phyloP scores from a whole-genome alignment of 2,329 filamentous ascomycete genomes.

The Colletotrichum lentis region DNA sequence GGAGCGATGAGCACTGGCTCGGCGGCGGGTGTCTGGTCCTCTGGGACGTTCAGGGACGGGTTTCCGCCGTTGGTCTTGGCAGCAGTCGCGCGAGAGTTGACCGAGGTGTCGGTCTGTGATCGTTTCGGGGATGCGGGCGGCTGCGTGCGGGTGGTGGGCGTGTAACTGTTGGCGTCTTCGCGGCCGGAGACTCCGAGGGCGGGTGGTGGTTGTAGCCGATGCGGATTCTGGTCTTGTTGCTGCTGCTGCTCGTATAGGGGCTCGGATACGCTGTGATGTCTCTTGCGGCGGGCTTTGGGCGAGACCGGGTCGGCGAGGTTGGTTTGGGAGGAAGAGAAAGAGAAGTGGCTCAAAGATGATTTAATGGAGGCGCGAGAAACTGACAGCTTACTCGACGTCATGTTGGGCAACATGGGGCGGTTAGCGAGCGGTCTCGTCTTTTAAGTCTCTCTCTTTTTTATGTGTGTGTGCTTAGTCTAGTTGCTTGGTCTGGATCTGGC shows the following conservation, averaged over 20 bases:
- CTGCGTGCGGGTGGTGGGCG: constrained; percentile 17
- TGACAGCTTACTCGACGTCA: constrained; percentile 57
- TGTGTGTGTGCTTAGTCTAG: constrained; percentile 13
- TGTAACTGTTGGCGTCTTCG: constrained; percentile 15
- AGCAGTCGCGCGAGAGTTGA: constrained; percentile 12
- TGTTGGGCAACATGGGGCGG: constrained; percentile 46
- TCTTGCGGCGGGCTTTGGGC: constrained; percentile 32
- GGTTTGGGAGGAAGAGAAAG: constrained; percentile 44
- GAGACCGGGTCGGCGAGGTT: constrained; percentile 30
- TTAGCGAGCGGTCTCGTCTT: constrained; percentile 23
- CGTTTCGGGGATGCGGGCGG: constrained; percentile 33
- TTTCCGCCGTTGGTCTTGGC: constrained; percentile 8
- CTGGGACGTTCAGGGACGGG: constrained; percentile 10
- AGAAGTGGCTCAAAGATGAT: constrained; percentile 49
- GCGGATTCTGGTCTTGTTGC: neutral
- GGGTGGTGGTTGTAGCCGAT: neutral
- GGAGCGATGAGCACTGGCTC: constrained; percentile 36
- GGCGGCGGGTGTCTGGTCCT: constrained; percentile 29
- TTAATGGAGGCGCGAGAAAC: constrained; percentile 47
- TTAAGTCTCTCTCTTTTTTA: constrained; percentile 9
- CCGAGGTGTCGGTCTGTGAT: constrained; percentile 30
- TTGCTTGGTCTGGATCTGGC: constrained; percentile 27
- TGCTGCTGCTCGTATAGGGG: constrained; percentile 23
- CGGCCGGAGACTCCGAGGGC: constrained; percentile 19
- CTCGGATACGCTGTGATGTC: constrained; percentile 36